Conservation (phyloP, 2,329 filamentous ascomycete species). For the Fusarium euwallaceae region DNA sequence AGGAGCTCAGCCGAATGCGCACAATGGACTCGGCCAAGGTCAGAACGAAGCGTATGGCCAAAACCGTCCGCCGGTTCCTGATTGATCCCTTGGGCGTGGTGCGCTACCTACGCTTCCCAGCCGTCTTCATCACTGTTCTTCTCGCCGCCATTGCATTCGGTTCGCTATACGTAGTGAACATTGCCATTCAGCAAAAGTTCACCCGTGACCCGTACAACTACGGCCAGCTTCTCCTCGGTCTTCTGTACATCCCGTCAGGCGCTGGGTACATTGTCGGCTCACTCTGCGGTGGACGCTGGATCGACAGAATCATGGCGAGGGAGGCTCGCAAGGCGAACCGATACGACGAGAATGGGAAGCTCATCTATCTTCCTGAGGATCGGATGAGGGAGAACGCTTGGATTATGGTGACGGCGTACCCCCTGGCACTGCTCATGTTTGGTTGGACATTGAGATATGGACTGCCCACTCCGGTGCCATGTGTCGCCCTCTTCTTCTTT, state of each 20-base stretch:
- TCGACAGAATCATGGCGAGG: slow-evolving; percentile 83
- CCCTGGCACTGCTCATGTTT: slow-evolving; percentile 78
- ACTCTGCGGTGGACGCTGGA: slow-evolving; percentile 80
- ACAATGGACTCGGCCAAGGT: slow-evolving; percentile 72
- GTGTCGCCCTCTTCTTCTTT: slow-evolving; percentile 79
- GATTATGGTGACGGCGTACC: slow-evolving; percentile 79
- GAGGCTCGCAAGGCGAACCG: slow-evolving; percentile 78
- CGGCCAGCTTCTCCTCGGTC: slow-evolving; percentile 75
- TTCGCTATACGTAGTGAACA: slow-evolving; percentile 81
- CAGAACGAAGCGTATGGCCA: slow-evolving; percentile 66
- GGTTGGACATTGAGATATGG: slow-evolving; percentile 80
- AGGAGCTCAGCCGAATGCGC: slow-evolving; percentile 61
- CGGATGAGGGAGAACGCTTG: slow-evolving; percentile 87
- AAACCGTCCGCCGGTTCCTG: slow-evolving; percentile 70
- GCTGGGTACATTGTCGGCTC: slow-evolving; percentile 79
- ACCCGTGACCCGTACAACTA: slow-evolving; percentile 76
- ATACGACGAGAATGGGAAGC: slow-evolving; percentile 74
- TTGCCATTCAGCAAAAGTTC: slow-evolving; percentile 80
- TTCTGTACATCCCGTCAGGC: slow-evolving; percentile 82
- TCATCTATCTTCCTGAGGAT: slow-evolving; percentile 82
- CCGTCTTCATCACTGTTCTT: slow-evolving; percentile 79
- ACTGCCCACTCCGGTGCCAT: slow-evolving; percentile 72
- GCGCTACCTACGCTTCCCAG: slow-evolving; percentile 77
- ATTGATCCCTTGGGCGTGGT: slow-evolving; percentile 81
- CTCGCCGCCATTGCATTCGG: slow-evolving; percentile 83